phyloP scores from a whole-genome alignment of 2,329 filamentous ascomycete genomes.

The Hypomyces perniciosus region DNA sequence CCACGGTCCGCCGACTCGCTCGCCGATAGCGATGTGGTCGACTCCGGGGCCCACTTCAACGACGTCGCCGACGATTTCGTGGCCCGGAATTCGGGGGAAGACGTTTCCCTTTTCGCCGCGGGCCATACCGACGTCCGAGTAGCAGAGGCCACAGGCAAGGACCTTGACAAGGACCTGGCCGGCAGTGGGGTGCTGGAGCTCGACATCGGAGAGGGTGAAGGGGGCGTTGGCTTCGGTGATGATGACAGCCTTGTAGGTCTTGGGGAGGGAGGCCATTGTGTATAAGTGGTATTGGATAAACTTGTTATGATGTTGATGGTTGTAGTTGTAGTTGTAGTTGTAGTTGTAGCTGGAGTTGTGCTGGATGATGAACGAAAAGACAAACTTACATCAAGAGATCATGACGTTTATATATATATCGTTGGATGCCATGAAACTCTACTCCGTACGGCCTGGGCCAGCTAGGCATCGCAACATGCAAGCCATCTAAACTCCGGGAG shows the following conservation, averaged over 20 bases:
- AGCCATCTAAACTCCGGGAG: no score
- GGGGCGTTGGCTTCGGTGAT: slow-evolving; percentile 47
- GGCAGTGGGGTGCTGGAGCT: slow-evolving; percentile 48
- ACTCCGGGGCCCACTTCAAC: slow-evolving; percentile 52
- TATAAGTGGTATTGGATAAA: no score
- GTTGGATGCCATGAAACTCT: no score
- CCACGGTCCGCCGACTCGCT: slow-evolving; percentile 52
- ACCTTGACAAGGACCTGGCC: slow-evolving; percentile 65
- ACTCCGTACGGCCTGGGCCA: no score
- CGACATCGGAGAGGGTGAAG: slow-evolving; percentile 53
- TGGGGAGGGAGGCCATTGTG: slow-evolving; percentile 43
- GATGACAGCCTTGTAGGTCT: slow-evolving; percentile 61
- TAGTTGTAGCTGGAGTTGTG: no score
- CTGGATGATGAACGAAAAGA: no score
- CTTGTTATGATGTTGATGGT: no score
- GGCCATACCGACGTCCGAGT: slow-evolving; percentile 49
- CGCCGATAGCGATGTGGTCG: slow-evolving; percentile 52
- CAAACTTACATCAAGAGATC: no score
- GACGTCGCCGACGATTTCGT: slow-evolving; percentile 63
- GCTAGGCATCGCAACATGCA: no score
- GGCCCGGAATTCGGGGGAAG: slow-evolving; percentile 60
- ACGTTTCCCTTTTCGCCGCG: slow-evolving; percentile 44
- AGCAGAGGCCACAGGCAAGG: slow-evolving; percentile 66
- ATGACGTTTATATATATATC: no score
- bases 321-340: no score